Conservation (phyloP, 306 rosid species). For the Lablab purpureus region DNA sequence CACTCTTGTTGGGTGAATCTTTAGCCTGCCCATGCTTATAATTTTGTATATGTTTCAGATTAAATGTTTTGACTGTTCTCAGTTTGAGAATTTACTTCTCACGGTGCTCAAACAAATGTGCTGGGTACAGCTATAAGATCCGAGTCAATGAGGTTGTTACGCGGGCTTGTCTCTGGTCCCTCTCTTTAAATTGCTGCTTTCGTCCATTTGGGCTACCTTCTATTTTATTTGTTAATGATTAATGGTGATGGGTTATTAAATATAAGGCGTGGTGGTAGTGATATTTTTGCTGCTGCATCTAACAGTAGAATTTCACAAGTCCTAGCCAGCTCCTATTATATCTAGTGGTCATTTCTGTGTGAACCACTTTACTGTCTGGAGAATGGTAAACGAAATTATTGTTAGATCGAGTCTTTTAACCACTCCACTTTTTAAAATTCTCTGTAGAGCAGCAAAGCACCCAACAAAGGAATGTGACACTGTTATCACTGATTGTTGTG, state of each 20-base stretch:
- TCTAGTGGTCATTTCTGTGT: constrained; percentile 34
- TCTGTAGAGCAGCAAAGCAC: constrained; percentile 25
- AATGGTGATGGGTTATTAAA: constrained; percentile 37
- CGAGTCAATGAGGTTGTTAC: constrained; percentile 45
- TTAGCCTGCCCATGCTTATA: background rate
- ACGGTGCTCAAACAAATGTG: constrained; percentile 21
- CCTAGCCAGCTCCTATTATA: constrained; percentile 5
- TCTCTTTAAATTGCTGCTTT: constrained; percentile 36
- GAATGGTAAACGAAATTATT: constrained; percentile 40
- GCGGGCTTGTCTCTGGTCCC: constrained; percentile 48
- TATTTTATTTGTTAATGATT: constrained; percentile 25
- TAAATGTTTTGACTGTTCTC: constrained; percentile 14
- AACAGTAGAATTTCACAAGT: constrained; percentile 4
- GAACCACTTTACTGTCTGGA: constrained; percentile 37
- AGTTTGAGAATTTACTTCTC: constrained; percentile 29
- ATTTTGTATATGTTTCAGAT: background rate
- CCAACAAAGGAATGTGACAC: constrained; percentile 29
- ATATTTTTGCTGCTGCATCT: constrained; percentile 1
- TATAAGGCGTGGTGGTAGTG: constrained; percentile 10
- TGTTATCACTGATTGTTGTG: background rate
- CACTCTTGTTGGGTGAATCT: constrained; percentile 26
- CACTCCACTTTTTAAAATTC: constrained; percentile 20
- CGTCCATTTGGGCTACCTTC: constrained; percentile 14
- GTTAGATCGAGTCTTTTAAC: constrained; percentile 30
- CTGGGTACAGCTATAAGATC: constrained; percentile 34